phyloP scores from a whole-genome alignment of 768 basidiomycete genomes.

The Boletus pseudopeckii region DNA sequence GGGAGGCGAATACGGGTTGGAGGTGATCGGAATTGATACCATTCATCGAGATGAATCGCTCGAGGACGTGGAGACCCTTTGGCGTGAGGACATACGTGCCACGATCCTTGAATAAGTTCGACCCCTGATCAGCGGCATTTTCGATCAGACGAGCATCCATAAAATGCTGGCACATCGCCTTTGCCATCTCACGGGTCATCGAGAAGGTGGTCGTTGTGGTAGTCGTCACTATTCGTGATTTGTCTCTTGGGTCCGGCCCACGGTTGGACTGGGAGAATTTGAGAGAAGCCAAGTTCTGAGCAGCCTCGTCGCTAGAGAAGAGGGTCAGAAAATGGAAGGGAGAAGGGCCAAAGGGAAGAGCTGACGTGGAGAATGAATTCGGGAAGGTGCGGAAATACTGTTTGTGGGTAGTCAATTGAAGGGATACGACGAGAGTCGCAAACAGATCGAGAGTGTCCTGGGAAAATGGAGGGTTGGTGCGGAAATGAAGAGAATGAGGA shows the following conservation, averaged over 20 bases:
- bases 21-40: slow-evolving; percentile 95
- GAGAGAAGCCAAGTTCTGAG: slow-evolving; percentile 86
- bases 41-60: slow-evolving; percentile 99
- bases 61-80: slow-evolving; percentile 97
- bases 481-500: slow-evolving; percentile 4
- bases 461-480: not conserved
- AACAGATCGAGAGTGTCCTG: slow-evolving; percentile 99
- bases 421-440: slow-evolving; percentile 92
- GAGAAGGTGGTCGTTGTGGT: slow-evolving; percentile 99
- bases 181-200: slow-evolving; percentile 99
- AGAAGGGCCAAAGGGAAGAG: slow-evolving; percentile 14
- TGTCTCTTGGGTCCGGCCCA: slow-evolving; percentile 96
- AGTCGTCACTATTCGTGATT: slow-evolving; percentile 95
- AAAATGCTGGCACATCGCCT: slow-evolving; percentile 99
- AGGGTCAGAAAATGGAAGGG: slow-evolving; percentile 1
- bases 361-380: slow-evolving; percentile 94
- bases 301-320: slow-evolving; percentile 83
- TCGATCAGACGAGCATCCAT: slow-evolving; percentile 99
- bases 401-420: slow-evolving; percentile 84
- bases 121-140: slow-evolving; percentile 87
- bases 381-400: slow-evolving; percentile 95
- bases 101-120: slow-evolving; percentile 94
- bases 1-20: slow-evolving; percentile 80
- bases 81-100: slow-evolving; percentile 95
- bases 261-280: slow-evolving; percentile 99